Conservation (phyloP, 1,284 basidiomycete species). For the Cutaneotrichosporon sp. region DNA sequence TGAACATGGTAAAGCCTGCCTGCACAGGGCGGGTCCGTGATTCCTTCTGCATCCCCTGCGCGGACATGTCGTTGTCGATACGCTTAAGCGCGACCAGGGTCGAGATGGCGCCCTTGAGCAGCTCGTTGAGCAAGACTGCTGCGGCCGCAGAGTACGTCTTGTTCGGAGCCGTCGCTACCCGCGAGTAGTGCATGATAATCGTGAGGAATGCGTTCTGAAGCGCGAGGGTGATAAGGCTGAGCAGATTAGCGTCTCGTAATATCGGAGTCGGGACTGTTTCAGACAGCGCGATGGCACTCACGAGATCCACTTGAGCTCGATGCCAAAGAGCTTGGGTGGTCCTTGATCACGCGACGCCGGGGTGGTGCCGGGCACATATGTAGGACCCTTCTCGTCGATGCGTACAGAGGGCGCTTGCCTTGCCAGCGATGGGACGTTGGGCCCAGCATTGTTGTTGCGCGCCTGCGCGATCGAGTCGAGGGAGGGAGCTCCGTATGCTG, state of each 20-base stretch:
- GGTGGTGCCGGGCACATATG: slow-evolving; percentile 12
- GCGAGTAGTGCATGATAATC: slow-evolving; percentile 93
- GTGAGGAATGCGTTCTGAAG: slow-evolving; percentile 88
- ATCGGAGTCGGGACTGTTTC: background rate
- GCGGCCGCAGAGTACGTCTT: slow-evolving; percentile 81
- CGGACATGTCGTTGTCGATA: slow-evolving; percentile 46
- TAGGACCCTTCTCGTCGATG: slow-evolving; percentile 24
- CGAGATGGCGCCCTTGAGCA: slow-evolving; percentile 87
- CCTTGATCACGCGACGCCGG: slow-evolving; percentile 14
- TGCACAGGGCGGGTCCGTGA: slow-evolving; percentile 4
- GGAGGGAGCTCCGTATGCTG: background rate
- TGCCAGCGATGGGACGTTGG: background rate
- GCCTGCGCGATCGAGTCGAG: background rate
- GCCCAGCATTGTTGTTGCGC: background rate
- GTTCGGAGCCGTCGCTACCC: slow-evolving; percentile 74
- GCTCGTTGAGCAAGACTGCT: slow-evolving; percentile 89
- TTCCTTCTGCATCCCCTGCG: slow-evolving; percentile 8
- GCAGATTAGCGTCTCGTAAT: background rate
- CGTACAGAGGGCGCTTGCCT: slow-evolving; percentile 1
- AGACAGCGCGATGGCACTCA: slow-evolving; percentile 24
- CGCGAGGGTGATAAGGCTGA: slow-evolving; percentile 83
- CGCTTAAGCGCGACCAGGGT: slow-evolving; percentile 63
- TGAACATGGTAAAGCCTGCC: slow-evolving; percentile 30
- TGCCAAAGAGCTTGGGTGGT: slow-evolving; percentile 43
- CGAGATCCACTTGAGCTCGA: slow-evolving; percentile 53